Evolutionary conservation across 2,329 filamentous ascomycete species (phyloP).

Genomic region (Fusarium nurragi): DNA sequence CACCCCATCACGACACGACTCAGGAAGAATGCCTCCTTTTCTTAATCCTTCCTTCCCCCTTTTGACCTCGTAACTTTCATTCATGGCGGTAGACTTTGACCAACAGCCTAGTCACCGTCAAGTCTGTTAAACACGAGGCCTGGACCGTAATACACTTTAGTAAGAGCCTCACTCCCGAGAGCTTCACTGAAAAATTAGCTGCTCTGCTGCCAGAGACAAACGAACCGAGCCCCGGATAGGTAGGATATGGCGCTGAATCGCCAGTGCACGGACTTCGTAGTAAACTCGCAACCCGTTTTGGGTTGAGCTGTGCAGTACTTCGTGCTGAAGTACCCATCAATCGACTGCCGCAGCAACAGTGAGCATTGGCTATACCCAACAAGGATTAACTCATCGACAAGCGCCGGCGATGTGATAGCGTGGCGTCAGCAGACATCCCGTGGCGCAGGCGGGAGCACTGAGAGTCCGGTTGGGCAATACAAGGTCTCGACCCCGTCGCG

Average conservation of each 20-base stretch:
- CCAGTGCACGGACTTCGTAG: constrained; percentile 22
- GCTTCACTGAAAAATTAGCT: background rate
- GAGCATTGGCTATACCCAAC: constrained; percentile 20
- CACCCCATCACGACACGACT: constrained; percentile 1
- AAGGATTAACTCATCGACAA: constrained; percentile 27
- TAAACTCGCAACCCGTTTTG: constrained; percentile 10
- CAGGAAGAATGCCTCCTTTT: background rate
- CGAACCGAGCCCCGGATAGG: constrained; percentile 21
- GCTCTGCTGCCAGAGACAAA: constrained; percentile 11
- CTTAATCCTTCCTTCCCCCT: background rate
- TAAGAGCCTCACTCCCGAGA: background rate
- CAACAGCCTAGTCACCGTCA: constrained; percentile 6
- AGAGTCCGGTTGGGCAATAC: constrained; percentile 19
- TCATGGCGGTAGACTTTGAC: constrained; percentile 23
- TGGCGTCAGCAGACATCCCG: constrained; percentile 29
- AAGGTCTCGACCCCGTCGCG: constrained; percentile 14
- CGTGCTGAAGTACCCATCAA: constrained; percentile 19
- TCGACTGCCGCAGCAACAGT: constrained; percentile 9
- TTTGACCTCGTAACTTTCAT: background rate
- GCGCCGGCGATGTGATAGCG: constrained; percentile 32
- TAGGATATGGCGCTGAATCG: constrained; percentile 32
- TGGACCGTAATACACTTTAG: constrained; percentile 4
- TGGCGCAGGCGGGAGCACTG: constrained; percentile 30
- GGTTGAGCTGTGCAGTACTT: constrained; percentile 13
- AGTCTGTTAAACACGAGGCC: background rate